A percentile compares a stretch with the other conserved stretches of the same genome.
phyloP scores from a whole-genome alignment of 352 stramenopile species.

The Pythium dissotocum region DNA sequence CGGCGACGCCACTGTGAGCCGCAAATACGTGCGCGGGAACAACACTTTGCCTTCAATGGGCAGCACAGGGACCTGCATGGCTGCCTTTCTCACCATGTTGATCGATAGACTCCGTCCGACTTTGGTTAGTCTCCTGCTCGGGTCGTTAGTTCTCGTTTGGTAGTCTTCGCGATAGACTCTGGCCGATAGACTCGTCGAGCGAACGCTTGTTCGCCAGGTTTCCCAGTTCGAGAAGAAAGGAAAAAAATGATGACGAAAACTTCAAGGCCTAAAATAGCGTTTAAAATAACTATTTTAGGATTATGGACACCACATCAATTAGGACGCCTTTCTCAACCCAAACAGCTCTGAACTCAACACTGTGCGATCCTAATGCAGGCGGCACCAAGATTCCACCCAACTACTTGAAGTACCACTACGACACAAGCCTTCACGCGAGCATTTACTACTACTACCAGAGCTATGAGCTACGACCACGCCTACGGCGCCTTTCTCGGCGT shows the following conservation, averaged over 20 bases:
- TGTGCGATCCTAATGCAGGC: too few species aligned
- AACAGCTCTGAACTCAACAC: too few species aligned
- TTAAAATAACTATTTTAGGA: background rate
- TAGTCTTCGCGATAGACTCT: slow-evolving; percentile 3
- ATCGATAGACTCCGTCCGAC: background rate
- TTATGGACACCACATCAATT: slow-evolving; percentile 3
- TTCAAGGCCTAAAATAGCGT: slow-evolving; percentile 20
- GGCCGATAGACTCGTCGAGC: background rate
- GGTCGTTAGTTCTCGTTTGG: background rate
- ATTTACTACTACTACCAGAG: background rate
- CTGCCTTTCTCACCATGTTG: slow-evolving; percentile 11
- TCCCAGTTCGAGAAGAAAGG: background rate
- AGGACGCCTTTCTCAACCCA: slow-evolving; percentile 2
- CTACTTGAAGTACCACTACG: too few species aligned
- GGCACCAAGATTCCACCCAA: too few species aligned
- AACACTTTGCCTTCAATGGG: slow-evolving; percentile 71
- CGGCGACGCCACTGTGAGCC: slow-evolving; percentile 62
- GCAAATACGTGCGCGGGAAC: slow-evolving; percentile 75
- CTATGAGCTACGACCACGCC: slow-evolving; percentile 35
- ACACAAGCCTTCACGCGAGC: background rate
- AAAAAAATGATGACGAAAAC: slow-evolving; percentile 31
- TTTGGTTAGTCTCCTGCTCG: background rate
- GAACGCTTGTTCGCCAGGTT: background rate
- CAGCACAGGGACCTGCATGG: slow-evolving; percentile 60
- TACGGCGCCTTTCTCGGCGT: slow-evolving; percentile 52